Conservation (phyloP, 352 stramenopile species). For the Phytophthora macrochlamydospora region DNA sequence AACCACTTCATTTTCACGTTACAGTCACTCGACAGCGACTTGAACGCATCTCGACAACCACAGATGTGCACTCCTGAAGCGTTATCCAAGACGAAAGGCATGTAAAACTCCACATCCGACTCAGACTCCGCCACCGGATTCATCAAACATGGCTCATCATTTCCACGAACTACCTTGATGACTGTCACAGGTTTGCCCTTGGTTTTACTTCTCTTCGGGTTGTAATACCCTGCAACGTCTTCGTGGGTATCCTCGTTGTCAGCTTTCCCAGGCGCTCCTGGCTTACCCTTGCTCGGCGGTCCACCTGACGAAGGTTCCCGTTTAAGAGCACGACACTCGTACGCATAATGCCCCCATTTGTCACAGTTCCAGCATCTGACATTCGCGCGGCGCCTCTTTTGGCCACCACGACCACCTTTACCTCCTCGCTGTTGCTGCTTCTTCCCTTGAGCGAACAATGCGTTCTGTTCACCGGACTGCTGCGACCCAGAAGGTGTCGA, state of each 20-base stretch:
- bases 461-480: no score
- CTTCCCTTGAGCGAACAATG: no score
- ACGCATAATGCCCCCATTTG: conserved; percentile 5
- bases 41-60: conserved; percentile 8
- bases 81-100: conserved; percentile 9
- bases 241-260: conserved; percentile 6
- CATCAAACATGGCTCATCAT: background rate
- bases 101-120: background rate
- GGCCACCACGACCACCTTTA: background rate
- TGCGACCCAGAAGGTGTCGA: no score
- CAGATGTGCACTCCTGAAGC: conserved; percentile 16
- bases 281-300: background rate
- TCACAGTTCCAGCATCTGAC: conserved; percentile 3
- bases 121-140: background rate
- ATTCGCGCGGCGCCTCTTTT: background rate
- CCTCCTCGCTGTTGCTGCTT: background rate
- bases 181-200: conserved; percentile 9
- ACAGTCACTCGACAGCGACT: conserved; percentile 4
- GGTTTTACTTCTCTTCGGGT: background rate
- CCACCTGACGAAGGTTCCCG: background rate
- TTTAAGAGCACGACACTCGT: conserved; percentile 4
- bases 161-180: background rate
- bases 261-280: conserved; percentile 1
- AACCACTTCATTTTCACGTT: conserved; percentile 11
- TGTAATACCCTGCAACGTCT: conserved; percentile 8